Percentiles rank a stretch among this genome's conserved stretches.
These are phyloP conservation scores for Ceratobasidium sp. DNA, from an alignment of 1,284 basidiomycete genomes.

Conservation along the genomic window DNA sequence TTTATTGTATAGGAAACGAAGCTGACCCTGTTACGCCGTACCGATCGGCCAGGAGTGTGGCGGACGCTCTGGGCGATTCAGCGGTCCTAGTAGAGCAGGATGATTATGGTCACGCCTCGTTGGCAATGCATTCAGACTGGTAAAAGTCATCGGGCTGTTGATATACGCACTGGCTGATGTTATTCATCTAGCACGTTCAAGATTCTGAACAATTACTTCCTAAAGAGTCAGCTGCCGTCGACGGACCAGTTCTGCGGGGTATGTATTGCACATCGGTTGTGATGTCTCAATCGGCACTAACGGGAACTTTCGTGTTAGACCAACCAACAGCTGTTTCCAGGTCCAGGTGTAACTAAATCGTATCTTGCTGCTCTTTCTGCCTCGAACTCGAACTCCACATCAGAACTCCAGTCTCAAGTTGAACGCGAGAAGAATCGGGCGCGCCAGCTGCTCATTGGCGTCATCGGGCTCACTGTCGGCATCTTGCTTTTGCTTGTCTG, in stretches of 20 bases:
- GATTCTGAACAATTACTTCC: conserved; percentile 6
- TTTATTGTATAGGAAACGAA: not conserved
- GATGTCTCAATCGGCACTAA: not conserved
- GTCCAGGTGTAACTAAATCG: conserved; percentile 2
- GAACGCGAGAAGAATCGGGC: not conserved
- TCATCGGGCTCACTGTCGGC: not conserved
- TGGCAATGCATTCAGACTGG: conserved; percentile 27
- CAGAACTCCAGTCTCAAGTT: not conserved
- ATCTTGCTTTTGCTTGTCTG: not conserved
- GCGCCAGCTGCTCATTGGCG: not conserved
- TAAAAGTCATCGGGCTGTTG: not conserved
- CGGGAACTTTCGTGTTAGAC: not conserved
- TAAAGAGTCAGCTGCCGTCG: conserved; percentile 5
- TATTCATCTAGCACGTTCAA: not conserved
- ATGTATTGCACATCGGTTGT: not conserved
- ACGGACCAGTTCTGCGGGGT: conserved; percentile 22
- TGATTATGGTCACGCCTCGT: conserved; percentile 34
- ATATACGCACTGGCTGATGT: not conserved
- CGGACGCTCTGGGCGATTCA: conserved; percentile 6
- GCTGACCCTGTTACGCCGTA: conserved; percentile 38
- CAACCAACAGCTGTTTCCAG: not conserved
- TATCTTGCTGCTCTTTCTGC: not conserved
- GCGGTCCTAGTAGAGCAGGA: conserved; percentile 33
- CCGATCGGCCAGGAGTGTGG: conserved; percentile 9
- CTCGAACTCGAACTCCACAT: not conserved